Conservation (phyloP, 306 rosid species). For the Ammopiptanthus mongolicus region DNA sequence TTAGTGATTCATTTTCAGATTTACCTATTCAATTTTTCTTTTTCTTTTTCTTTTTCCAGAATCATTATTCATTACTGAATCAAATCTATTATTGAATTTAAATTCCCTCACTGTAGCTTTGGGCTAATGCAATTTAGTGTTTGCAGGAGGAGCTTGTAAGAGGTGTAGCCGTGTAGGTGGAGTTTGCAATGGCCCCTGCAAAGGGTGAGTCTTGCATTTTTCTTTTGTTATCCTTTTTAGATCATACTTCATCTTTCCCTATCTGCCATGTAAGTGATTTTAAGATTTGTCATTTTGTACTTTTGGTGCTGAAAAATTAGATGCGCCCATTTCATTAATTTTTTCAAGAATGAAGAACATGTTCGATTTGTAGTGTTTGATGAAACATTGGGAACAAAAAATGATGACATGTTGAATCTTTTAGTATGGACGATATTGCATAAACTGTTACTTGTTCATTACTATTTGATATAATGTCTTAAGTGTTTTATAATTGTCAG, state of each 20-base stretch:
- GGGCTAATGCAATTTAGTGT: background rate
- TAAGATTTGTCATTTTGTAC: background rate
- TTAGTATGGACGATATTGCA: background rate
- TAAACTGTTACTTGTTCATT: background rate
- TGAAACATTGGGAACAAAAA: background rate
- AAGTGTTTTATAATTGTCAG: background rate
- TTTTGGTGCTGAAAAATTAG: background rate
- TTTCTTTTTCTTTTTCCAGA: background rate
- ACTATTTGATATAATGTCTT: background rate
- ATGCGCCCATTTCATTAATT: background rate
- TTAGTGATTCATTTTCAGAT: background rate
- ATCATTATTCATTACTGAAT: background rate
- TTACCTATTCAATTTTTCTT: background rate
- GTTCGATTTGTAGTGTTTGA: background rate
- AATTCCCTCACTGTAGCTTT: background rate
- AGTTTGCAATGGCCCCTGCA: slow-evolving; percentile 32
- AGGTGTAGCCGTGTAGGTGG: background rate
- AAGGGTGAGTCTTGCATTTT: slow-evolving; percentile 21
- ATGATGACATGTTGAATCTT: background rate
- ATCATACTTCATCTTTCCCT: background rate
- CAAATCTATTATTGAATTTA: background rate
- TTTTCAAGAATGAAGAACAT: background rate
- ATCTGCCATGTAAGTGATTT: background rate
- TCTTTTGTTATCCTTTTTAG: background rate
- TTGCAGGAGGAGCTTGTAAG: slow-evolving; percentile 15